Percentiles rank a stretch among this genome's conserved stretches.
These are phyloP conservation scores for Croton setiger DNA, from an alignment of 441 rosid species.

Conservation along the genomic window DNA sequence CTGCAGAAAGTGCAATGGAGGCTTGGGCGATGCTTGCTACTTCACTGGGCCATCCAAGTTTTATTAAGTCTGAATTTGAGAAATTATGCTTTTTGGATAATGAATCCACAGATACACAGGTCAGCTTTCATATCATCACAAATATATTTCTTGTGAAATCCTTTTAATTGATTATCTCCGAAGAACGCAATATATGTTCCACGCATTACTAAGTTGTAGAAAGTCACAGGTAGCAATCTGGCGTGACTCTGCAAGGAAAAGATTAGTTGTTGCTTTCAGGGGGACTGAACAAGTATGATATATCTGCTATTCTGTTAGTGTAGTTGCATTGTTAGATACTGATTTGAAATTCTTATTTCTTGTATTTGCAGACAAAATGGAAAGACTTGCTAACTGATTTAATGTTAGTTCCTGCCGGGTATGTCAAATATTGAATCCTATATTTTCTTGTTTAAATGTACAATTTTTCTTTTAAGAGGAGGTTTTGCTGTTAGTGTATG, in stretches of 20 bases:
- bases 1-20: conserved; percentile 97
- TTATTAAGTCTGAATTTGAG: conserved; percentile 94
- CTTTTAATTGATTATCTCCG: conserved; percentile 7
- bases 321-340: conserved; percentile 14
- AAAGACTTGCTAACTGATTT: conserved; percentile 92
- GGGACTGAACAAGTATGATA: conserved; percentile 93
- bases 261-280: conserved; percentile 89
- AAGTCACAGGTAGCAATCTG: conserved; percentile 80
- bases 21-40: conserved; percentile 99
- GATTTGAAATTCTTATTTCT: conserved; percentile 21
- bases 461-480: background rate
- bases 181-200: conserved; percentile 7
- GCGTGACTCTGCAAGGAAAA: conserved; percentile 81
- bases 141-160: conserved; percentile 5
- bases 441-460: conserved; percentile 1
- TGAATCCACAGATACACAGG: conserved; percentile 85
- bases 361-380: conserved; percentile 69
- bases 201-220: conserved; percentile 24
- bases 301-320: conserved; percentile 22
- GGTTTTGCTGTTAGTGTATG: background rate
- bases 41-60: conserved; percentile 91
- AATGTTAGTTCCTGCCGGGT: conserved; percentile 93
- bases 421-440: conserved; percentile 22
- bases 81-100: conserved; percentile 90
- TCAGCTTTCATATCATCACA: conserved; percentile 26